Evolutionary conservation across 495 filamentous ascomycete genomes (phyloP).

Genomic region (Acidomyces sp.): DNA sequence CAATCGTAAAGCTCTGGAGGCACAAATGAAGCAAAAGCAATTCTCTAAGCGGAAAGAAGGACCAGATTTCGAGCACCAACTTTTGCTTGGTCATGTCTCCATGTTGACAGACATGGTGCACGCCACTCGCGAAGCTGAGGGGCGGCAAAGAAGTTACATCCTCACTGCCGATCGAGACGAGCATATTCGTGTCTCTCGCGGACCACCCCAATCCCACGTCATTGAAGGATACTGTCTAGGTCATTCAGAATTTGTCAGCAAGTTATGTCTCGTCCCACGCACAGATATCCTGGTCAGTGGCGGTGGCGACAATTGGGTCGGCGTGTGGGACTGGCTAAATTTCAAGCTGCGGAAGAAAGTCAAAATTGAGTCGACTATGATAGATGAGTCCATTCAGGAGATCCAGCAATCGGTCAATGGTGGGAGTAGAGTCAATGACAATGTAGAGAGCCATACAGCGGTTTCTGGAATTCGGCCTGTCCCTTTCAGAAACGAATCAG

Average conservation of each 20-base stretch:
- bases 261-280: conserved; percentile 47
- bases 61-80: conserved; percentile 51
- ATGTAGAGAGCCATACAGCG: neutral
- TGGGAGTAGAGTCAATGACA: neutral
- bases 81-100: conserved; percentile 85
- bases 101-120: conserved; percentile 66
- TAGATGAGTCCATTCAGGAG: neutral
- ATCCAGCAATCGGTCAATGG: neutral
- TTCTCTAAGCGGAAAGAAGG: conserved; percentile 32
- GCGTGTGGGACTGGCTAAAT: conserved; percentile 67
- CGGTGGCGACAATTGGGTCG: conserved; percentile 66
- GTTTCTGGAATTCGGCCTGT: conserved; percentile 13
- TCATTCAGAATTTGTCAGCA: conserved; percentile 68
- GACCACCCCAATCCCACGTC: conserved; percentile 67
- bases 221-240: conserved; percentile 84
- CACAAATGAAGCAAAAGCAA: conserved; percentile 47
- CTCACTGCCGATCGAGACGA: conserved; percentile 89
- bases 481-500: neutral
- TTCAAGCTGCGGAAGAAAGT: conserved; percentile 6
- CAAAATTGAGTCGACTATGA: neutral
- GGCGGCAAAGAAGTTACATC: conserved; percentile 47
- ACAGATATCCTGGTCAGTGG: conserved; percentile 62
- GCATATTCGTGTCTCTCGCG: conserved; percentile 85
- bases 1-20: conserved; percentile 60
- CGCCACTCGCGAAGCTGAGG: conserved; percentile 27